Conservation (phyloP, 2,329 filamentous ascomycete species). For the Arachnopeziza araneosa region DNA sequence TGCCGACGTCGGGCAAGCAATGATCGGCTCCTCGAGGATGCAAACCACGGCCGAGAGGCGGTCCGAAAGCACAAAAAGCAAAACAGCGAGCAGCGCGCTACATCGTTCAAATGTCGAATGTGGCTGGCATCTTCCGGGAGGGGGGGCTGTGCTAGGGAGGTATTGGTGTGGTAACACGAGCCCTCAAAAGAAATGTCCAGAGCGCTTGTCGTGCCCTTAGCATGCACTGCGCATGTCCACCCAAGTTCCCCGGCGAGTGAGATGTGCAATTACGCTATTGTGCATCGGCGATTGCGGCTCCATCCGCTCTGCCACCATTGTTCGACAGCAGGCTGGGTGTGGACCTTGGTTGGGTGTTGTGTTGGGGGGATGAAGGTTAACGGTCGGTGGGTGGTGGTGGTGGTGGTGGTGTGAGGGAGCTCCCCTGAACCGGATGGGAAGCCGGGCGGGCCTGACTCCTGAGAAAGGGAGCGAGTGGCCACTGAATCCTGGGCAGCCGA, state of each 20-base stretch:
- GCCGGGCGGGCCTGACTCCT: not conserved
- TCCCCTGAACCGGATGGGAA: not conserved
- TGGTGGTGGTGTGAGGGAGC: no score
- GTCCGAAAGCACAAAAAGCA: not conserved
- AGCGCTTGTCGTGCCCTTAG: not conserved
- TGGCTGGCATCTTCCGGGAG: no score
- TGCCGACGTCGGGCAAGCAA: not conserved
- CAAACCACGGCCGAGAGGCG: not conserved
- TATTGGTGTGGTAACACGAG: not conserved
- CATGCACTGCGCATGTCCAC: not conserved
- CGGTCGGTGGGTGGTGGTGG: not conserved
- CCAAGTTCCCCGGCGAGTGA: not conserved
- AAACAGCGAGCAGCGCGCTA: not conserved
- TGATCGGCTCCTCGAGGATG: not conserved
- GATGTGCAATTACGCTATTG: not conserved
- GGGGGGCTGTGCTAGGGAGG: not conserved
- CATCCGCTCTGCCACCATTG: not conserved
- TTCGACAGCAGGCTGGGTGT: not conserved
- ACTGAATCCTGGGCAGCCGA: not conserved
- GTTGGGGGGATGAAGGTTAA: not conserved
- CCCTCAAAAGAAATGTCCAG: not conserved
- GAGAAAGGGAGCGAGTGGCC: no score
- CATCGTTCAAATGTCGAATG: no score
- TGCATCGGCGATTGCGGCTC: not conserved
- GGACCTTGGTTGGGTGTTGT: no score